A percentile compares a stretch with the other conserved stretches of the same genome.
phyloP scores from a whole-genome alignment of 1,284 basidiomycete species.

The Takashimella tepidaria region DNA sequence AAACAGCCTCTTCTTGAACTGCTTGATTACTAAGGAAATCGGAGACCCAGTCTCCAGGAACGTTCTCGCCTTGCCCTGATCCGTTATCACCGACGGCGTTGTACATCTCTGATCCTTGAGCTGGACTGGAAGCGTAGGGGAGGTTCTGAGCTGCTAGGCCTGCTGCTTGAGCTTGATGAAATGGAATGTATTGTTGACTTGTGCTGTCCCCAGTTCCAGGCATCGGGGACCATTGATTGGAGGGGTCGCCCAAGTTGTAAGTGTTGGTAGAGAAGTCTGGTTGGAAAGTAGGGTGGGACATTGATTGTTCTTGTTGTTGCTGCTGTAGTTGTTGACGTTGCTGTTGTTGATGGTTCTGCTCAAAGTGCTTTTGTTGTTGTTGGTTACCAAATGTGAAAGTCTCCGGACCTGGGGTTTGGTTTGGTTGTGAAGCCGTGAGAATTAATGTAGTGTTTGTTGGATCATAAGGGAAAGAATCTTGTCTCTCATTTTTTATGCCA shows the following conservation, averaged over 20 bases:
- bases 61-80: background rate
- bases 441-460: conserved; percentile 36
- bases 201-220: background rate
- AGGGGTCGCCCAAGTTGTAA: background rate
- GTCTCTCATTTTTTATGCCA: conserved; percentile 9
- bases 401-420: background rate
- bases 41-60: background rate
- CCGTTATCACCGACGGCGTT: background rate
- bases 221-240: background rate
- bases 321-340: conserved; percentile 8
- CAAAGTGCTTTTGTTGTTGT: conserved; percentile 2
- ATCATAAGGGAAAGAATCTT: conserved; percentile 41
- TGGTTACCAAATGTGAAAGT: background rate
- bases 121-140: background rate
- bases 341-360: conserved; percentile 11
- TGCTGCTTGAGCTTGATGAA: background rate
- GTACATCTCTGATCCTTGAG: background rate
- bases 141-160: background rate
- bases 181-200: background rate
- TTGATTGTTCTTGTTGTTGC: conserved; percentile 1
- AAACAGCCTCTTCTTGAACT: background rate
- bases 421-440: conserved; percentile 19
- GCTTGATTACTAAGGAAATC: background rate
- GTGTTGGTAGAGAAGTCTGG: background rate
- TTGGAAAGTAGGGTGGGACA: background rate